Evolutionary conservation across 805 yeast species (phyloP), one percentile per base, ranked within the genome.

Genomic region (Crinitomyces ghanaensis): DNA sequence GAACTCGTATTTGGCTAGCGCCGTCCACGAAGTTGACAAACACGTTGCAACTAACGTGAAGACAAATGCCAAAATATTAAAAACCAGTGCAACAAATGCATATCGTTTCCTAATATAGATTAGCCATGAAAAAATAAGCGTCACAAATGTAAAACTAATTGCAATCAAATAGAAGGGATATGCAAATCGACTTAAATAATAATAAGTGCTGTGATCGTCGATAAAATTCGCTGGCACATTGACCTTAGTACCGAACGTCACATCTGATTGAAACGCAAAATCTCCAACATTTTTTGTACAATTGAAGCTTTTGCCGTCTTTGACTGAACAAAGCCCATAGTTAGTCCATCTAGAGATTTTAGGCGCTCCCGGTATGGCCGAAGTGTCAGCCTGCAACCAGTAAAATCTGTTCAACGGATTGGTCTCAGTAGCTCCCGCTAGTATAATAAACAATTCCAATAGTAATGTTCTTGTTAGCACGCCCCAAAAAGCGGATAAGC

Each of bases 211-310:
- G 41, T 71, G 63, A 51, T 65, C 53, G 20, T 54, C 44, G 33
- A 60, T 45, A 45, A 84, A 75, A 17, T 59, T 57, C 2, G 50
- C 22, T 17, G 93, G 93, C 32, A 77, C 66, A 31, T 64, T 66
- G 5, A 41, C 38, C 26, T 60, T 49, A 33, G 76, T 63, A 30
- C 65, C 68, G 47, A 84, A 84, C 61, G 83, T 82, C 47, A 72
- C 73, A 30, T 57, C 69, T 19, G 95, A 95, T 17, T 93, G 80
- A 52, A 85, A 73, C 27, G 95, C 84, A 58, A 66, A 76, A n/a
- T 82, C 96, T 13, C 95, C 79, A 29, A 56, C 51, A 49, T 67
- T 68, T 14, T 55, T 38, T 28, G 72, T 54, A 59, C 84, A 84
- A 43, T 64, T 51, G 19, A 45, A 28, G 27, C 51, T 41, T 35